Evolutionary conservation across 2,329 filamentous ascomycete genomes (phyloP).

Genomic region (Gremmenia infestans): DNA sequence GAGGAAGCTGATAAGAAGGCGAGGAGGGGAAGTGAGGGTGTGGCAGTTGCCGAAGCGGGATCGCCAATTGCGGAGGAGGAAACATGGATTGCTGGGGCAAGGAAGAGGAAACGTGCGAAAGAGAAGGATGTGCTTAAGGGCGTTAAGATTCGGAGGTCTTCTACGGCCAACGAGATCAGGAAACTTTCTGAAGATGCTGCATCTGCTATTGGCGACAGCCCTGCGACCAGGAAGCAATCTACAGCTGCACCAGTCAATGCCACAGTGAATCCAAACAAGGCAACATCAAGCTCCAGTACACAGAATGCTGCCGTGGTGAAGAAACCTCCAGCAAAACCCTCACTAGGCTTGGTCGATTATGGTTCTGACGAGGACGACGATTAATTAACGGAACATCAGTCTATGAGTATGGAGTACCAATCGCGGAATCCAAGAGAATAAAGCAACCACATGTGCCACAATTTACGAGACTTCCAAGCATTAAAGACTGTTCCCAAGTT

Average conservation of each 20-base stretch:
- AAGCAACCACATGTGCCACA: background rate
- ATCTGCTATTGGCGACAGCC: background rate
- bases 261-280: background rate
- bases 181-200: background rate
- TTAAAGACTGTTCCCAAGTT: too few relatives aligned
- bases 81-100: constrained; percentile 32
- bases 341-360: constrained; percentile 48
- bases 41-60: constrained; percentile 14
- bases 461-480: too few relatives aligned
- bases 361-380: constrained; percentile 50
- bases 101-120: constrained; percentile 37
- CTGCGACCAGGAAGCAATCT: constrained; percentile 1
- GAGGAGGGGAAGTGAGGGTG: constrained; percentile 15
- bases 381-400: constrained; percentile 7
- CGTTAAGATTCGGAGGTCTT: constrained; percentile 29
- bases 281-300: background rate
- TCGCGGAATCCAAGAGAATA: background rate
- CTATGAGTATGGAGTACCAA: background rate
- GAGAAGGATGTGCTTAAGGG: constrained; percentile 34
- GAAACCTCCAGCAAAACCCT: constrained; percentile 14
- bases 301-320: constrained; percentile 4
- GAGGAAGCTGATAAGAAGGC: constrained; percentile 32
- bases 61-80: constrained; percentile 25
- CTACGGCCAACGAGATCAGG: constrained; percentile 16
- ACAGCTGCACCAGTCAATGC: background rate